phyloP scores from a whole-genome alignment of 2,329 filamentous ascomycete species.

The Dactylonectria estremocensis region DNA sequence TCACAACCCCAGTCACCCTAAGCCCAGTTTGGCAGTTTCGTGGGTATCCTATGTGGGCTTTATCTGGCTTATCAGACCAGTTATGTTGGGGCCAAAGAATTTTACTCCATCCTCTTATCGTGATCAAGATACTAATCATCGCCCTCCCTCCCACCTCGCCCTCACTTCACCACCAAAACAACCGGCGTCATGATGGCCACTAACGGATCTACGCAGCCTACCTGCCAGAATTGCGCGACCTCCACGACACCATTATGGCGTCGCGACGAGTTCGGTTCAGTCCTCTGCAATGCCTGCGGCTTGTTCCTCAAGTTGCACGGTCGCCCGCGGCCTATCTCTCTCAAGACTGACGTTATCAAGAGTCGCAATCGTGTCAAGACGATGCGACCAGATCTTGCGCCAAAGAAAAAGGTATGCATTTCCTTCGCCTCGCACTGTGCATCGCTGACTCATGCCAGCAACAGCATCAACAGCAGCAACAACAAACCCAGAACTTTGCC shows the following conservation, averaged over 20 bases:
- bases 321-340: conserved; percentile 90
- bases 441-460: conserved; percentile 25
- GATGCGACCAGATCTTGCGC: conserved; percentile 80
- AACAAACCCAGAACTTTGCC: conserved; percentile 59
- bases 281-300: conserved; percentile 98
- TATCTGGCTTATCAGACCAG: conserved; percentile 57
- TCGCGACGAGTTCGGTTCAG: conserved; percentile 93
- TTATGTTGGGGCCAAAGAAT: conserved; percentile 51
- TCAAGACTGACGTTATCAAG: conserved; percentile 99
- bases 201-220: conserved; percentile 83
- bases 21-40: conserved; percentile 32
- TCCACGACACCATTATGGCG: conserved; percentile 98
- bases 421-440: not conserved
- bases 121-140: conserved; percentile 55
- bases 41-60: conserved; percentile 44
- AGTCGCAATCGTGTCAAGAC: conserved; percentile 98
- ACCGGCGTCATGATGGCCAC: conserved; percentile 65
- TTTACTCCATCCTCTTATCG: conserved; percentile 58
- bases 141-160: conserved; percentile 47
- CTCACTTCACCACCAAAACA: conserved; percentile 53
- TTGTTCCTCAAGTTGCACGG: conserved; percentile 98
- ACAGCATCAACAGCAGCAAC: conserved; percentile 52
- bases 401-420: conserved; percentile 83
- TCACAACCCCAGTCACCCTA: conserved; percentile 44
- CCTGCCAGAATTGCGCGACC: conserved; percentile 96